Conservation (phyloP, 148 eudicot genomes). For the Cornus florida region DNA sequence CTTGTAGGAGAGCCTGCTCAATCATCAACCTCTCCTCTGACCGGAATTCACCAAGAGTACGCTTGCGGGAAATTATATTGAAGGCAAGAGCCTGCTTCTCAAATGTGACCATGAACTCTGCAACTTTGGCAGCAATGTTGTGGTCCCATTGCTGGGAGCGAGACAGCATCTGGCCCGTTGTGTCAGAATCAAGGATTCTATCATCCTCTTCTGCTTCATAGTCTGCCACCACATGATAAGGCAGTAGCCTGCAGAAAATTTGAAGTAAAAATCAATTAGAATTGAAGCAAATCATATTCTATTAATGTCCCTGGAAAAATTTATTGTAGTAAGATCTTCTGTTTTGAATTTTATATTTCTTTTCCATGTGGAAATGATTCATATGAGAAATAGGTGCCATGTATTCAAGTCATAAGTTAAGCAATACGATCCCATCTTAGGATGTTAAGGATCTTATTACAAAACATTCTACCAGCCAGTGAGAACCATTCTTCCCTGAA, state of each 20-base stretch:
- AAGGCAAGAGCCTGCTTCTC: constrained; percentile 91
- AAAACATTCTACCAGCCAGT: no score
- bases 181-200: constrained; percentile 86
- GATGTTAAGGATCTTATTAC: no score
- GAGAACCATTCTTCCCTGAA: no score
- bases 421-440: no score
- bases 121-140: constrained; percentile 85
- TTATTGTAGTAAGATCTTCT: not conserved
- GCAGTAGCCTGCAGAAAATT: constrained; percentile 67
- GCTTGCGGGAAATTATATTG: constrained; percentile 77
- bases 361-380: no score
- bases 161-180: constrained; percentile 76
- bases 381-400: no score
- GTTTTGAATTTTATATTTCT: no score
- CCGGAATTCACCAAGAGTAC: constrained; percentile 84
- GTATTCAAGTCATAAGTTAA: no score
- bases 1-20: constrained; percentile 76
- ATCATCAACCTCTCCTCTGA: constrained; percentile 87
- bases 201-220: constrained; percentile 99
- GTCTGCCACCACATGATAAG: constrained; percentile 98
- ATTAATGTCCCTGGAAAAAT: not conserved
- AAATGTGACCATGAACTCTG: constrained; percentile 82
- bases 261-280: not conserved
- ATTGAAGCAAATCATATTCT: not conserved
- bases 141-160: constrained; percentile 96